Evolutionary conservation across 805 yeast genomes (phyloP), one percentile per base, ranked within the genome.

Genomic region (Nakazawaea populi): DNA sequence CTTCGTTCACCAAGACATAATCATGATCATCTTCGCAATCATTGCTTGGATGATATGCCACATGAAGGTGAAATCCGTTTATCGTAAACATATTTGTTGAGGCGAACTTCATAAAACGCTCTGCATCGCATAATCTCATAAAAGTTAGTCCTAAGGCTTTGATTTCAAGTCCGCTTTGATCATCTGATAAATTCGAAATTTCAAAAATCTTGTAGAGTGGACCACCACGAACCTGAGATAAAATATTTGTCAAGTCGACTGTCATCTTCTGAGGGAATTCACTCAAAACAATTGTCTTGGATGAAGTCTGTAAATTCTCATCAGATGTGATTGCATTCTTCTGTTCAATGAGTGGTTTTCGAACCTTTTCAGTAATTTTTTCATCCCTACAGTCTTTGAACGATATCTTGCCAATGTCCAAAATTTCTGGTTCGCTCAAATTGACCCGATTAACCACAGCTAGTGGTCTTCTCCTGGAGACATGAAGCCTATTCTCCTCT

Each of bases 221-320:
- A 0, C 95, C 95, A 1, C 94, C 91, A 56, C 73, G 69, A 0
- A 85, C 68, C 48, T 80, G 85, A 1, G 79, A 60, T 18, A 87
- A 56, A 8, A 85, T 65, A 38, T 79, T 69, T 5, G 39, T 41
- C 27, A 45, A 44, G 42, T 49, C 40, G 5, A 40, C 31, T 7
- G 62, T 53, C 8, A 63, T 51, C 24, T 55, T 49, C 24, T 55
- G 50, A 0, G 80, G 75, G 29, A 80, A 61, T 18, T 71, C 67
- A n/a, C 58, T 60, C 4, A 77, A 51, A 14, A 69, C 61, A 11
- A 79, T 53, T 2, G 70, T 63, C 52, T 74, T 61, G 49, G 37
- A 24, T 10, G 46, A 18, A 3, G 14, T 6, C 29, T 12, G 12
- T 8, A 5, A 29, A 18, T 4, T 14, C 6, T n/a, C 6, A 5